Conservation (phyloP, 225 moss, liverwort and hornwort species). For the Pseudisothecium myosuroides region DNA sequence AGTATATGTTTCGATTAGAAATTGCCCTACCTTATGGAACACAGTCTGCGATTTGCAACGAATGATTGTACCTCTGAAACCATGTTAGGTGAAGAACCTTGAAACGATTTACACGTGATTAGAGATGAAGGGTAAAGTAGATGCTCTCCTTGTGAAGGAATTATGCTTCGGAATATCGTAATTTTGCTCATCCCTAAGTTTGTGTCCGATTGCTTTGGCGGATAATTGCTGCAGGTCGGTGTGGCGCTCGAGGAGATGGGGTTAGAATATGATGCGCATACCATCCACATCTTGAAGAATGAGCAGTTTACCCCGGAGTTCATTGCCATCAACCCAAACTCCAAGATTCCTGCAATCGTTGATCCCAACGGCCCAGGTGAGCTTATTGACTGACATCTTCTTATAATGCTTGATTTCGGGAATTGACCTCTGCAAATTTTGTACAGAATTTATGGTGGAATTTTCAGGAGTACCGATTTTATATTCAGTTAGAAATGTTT, state of each 20-base stretch:
- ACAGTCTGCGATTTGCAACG: not conserved
- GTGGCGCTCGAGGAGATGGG: constrained; percentile 84
- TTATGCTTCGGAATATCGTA: not conserved
- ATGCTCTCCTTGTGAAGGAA: not conserved
- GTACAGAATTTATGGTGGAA: not conserved
- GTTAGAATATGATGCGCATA: constrained; percentile 40
- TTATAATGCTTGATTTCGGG: not conserved
- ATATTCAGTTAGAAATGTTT: not conserved
- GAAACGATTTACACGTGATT: not conserved
- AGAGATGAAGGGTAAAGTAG: not conserved
- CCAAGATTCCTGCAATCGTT: constrained; percentile 53
- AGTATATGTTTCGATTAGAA: not conserved
- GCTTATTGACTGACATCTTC: not conserved
- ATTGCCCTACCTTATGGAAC: not conserved
- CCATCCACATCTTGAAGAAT: constrained; percentile 23
- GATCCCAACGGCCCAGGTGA: constrained; percentile 53
- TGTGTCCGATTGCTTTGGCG: not conserved
- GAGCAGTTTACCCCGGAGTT: constrained; percentile 60
- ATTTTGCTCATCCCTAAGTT: not conserved
- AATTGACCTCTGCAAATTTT: not conserved
- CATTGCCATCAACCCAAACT: constrained; percentile 76
- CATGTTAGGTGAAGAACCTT: not conserved
- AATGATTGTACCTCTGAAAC: not conserved
- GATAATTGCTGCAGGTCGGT: constrained; percentile 20
- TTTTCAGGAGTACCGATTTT: not conserved